Base-by-base conservation (phyloP, 768 basidiomycete genomes). In the Lentinula aciculospora region DNA sequence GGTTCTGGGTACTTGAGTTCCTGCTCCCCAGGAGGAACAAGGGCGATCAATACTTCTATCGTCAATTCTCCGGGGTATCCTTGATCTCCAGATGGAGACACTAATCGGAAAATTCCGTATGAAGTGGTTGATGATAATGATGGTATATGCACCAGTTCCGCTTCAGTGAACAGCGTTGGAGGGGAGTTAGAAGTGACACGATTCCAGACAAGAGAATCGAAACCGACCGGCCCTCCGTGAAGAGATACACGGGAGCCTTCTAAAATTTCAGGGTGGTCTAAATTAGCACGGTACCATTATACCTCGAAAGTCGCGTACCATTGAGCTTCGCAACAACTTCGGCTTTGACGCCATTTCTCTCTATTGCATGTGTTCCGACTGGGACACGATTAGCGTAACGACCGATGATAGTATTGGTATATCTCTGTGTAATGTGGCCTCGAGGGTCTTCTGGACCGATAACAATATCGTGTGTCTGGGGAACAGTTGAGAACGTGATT, bases 331-430 rank as follows among this genome's bases (percentile, higher is more conserved):
- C 73, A 3, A 71, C 74, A 49, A 89, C 72, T 27, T 77, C 68
- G 23, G 79, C 76, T 19, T 65, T 71, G 57, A 82, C 69, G 2
- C 79, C 83, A 31, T 83, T 75, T 67, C 81, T 79, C 66, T 81
- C 76, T 19, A 88, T 61, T 23, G 63, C 53, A 60, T 84, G 77
- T 9, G 69, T 74, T 25, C 82, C 82, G n/a, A 80, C 81, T 1
- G 88, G 85, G 53, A 91, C 74, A 32, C 88, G 79, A 70, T 90
- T 90, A 23, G 86, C 75, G 62, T 89, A 89, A 63, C 88, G 75
- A 28, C 89, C 89, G 51, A 90, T 76, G 65, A 89, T 76, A 9
- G 84, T 82, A 70, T 90, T 89, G 46, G 79, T 83, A 70, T 90
- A 90, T 69, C 83, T 86, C 67, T 85, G 79, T 10, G 67, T 69